Evolutionary conservation across 148 eudicot species (phyloP), one percentile per base, ranked within the genome.

Genomic region (Nyssa sinensis): DNA sequence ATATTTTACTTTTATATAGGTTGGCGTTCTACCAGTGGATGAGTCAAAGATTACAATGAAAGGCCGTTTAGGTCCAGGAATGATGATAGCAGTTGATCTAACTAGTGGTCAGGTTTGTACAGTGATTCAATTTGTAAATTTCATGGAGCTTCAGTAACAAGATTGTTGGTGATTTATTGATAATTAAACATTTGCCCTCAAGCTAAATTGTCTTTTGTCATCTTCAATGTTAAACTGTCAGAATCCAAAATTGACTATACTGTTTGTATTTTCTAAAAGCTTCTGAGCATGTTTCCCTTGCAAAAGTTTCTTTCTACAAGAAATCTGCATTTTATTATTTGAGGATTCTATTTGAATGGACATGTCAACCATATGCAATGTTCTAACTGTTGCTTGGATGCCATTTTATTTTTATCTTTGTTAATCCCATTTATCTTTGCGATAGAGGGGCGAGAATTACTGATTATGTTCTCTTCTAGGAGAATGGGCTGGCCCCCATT

Each of bases 41-140:
- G 97, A 95, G 74, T 95, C 98, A 59, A 92, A 95, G 79, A 85
- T 95, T 72, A 86, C 78, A 71, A 92, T 90, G 97, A 95, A 95
- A 85, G 98, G 98, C 72, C 98, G 98, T 29, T 85, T 95, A 76
- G 98, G 98, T 82, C 98, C 98, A 66, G 98, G 98, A 79, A 95
- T 95, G 98, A 95, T 95, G 98, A 95, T 95, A 72, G 23, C 96
- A 59, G 98, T 84, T 78, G 93, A 95, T 85, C 85, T 95, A 72
- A 71, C 44, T n/a, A 88, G 81, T 82, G 98, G 98, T 62, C 98
- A 95, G 98, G 98, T 95, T 69, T 80, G 90, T 88, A 33, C 24
- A 34, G 30, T 29, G 55, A 31, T 35, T 62, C 33, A 49, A 29
- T 70, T 51, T 29, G 11, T 41, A 17, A 29, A 25, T 14, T 59